Conservation (phyloP, 2,329 filamentous ascomycete genomes). For the Botrytis medusae region DNA sequence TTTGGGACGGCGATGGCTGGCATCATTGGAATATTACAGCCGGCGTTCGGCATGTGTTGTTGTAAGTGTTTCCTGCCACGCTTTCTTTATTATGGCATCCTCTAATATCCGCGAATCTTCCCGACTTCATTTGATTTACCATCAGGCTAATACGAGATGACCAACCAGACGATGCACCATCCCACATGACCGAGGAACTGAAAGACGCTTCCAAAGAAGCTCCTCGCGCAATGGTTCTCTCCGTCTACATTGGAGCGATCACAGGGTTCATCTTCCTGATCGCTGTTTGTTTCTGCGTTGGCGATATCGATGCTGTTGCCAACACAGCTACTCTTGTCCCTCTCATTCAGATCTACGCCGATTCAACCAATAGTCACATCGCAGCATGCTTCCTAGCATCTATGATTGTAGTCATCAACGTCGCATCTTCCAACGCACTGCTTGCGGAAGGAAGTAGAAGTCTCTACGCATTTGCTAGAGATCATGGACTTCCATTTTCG, state of each 20-base stretch:
- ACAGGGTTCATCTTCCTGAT: conserved; percentile 52
- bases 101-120: not conserved
- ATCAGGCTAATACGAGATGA: conserved; percentile 22
- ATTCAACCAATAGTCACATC: conserved; percentile 46
- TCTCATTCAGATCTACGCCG: conserved; percentile 52
- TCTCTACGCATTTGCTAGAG: conserved; percentile 50
- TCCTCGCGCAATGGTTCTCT: conserved; percentile 50
- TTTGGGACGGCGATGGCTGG: conserved; percentile 51
- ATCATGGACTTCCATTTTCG: conserved; percentile 54
- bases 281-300: conserved; percentile 52
- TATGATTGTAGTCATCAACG: conserved; percentile 45
- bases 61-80: conserved; percentile 31
- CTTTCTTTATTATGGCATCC: not conserved
- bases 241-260: conserved; percentile 48
- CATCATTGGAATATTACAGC: conserved; percentile 54
- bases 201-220: conserved; percentile 51
- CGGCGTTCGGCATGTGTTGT: conserved; percentile 55
- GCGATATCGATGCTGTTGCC: conserved; percentile 47
- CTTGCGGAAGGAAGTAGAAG: conserved; percentile 42
- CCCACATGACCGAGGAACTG: conserved; percentile 58
- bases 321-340: conserved; percentile 47
- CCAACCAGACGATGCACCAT: conserved; percentile 44
- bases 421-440: conserved; percentile 44
- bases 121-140: not conserved
- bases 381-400: conserved; percentile 51